A percentile compares a stretch with the other conserved stretches of the same genome.
phyloP scores from a whole-genome alignment of 2,329 filamentous ascomycete genomes.

The Aspergillus chevalieri region DNA sequence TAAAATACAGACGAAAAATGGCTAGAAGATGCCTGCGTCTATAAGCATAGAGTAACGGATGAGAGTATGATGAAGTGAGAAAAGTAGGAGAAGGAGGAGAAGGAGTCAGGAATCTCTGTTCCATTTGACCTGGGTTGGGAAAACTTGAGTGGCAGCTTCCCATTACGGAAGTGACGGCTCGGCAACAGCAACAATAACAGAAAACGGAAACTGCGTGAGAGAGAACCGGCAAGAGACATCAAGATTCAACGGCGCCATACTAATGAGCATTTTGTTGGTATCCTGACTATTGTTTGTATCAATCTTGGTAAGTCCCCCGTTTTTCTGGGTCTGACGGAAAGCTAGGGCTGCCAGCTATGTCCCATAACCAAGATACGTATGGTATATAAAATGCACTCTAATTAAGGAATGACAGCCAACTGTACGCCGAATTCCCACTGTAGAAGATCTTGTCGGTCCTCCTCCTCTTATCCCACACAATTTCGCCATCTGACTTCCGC shows the following conservation, averaged over 20 bases:
- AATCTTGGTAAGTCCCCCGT: too few relatives aligned
- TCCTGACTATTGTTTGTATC: too few relatives aligned
- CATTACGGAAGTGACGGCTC: background rate
- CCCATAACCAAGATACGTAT: too few relatives aligned
- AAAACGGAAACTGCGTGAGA: background rate
- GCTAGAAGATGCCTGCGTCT: background rate
- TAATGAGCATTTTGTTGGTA: too few relatives aligned
- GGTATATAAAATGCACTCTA: slow-evolving; percentile 4
- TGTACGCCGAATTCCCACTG: slow-evolving; percentile 35
- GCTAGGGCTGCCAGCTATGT: too few relatives aligned
- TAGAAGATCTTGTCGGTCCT: slow-evolving; percentile 45
- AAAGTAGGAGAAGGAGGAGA: background rate
- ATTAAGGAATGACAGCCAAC: slow-evolving; percentile 21
- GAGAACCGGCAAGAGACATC: background rate
- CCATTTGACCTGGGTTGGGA: background rate
- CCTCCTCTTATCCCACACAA: slow-evolving; percentile 47
- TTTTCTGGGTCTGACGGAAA: too few relatives aligned
- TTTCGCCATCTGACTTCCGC: slow-evolving; percentile 30
- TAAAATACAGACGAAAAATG: too few relatives aligned
- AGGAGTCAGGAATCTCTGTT: background rate
- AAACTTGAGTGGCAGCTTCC: background rate
- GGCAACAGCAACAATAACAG: background rate
- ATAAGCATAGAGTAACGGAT: background rate
- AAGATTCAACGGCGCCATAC: background rate
- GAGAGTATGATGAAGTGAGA: background rate